A percentile compares a stretch with the other conserved stretches of the same genome.
phyloP scores from a whole-genome alignment of 1,284 basidiomycete species.

The Ustilago shanxiensis region DNA sequence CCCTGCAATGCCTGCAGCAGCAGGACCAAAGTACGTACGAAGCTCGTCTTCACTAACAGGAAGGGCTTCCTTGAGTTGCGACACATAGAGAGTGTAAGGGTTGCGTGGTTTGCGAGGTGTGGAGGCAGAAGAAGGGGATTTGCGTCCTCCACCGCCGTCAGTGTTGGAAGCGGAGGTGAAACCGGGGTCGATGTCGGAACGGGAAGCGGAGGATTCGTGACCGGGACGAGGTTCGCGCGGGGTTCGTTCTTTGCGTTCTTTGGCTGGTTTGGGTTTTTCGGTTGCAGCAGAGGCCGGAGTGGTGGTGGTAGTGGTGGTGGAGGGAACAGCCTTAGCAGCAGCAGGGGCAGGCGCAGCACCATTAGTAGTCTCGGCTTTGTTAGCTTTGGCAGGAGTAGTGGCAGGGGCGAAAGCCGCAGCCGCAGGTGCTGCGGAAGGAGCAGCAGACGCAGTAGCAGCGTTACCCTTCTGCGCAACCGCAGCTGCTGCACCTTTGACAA shows the following conservation, averaged over 20 bases:
- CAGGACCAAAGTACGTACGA: conserved; percentile 58
- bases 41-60: conserved; percentile 60
- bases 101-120: conserved; percentile 32
- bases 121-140: conserved; percentile 26
- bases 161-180: conserved; percentile 36
- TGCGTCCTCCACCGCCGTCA: conserved; percentile 25
- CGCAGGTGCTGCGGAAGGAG: conserved; percentile 7
- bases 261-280: conserved; percentile 23
- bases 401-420: not conserved
- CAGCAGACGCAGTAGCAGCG: too few relatives aligned
- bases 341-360: conserved; percentile 17
- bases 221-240: conserved; percentile 24
- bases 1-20: conserved; percentile 45
- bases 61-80: conserved; percentile 57
- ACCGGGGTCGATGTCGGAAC: conserved; percentile 44
- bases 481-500: not conserved
- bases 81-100: conserved; percentile 54
- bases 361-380: conserved; percentile 12
- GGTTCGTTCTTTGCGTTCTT: conserved; percentile 41
- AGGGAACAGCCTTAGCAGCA: not conserved
- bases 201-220: conserved; percentile 47
- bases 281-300: conserved; percentile 14
- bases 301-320: conserved; percentile 3
- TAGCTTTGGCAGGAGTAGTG: conserved; percentile 5
- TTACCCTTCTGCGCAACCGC: conserved; percentile 8